phyloP scores from a whole-genome alignment of 2,329 filamentous ascomycete genomes.

The Sporothrix sp. region DNA sequence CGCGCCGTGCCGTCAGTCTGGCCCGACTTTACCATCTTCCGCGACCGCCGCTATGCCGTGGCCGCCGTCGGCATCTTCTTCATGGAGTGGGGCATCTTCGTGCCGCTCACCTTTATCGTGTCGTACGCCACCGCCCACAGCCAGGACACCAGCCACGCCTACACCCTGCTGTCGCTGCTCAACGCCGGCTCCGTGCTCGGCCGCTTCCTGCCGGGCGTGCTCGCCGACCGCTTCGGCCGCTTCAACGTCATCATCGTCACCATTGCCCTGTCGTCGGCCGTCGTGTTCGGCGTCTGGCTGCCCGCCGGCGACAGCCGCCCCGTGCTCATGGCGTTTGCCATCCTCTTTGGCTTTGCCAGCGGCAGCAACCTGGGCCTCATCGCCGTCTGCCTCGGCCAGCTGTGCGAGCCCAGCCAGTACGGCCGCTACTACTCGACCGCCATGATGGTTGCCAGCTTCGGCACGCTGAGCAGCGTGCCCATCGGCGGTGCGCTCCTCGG shows the following conservation, averaged over 20 bases:
- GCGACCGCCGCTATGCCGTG: conserved; percentile 48
- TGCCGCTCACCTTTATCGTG: conserved; percentile 68
- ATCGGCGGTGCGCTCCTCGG: conserved; percentile 33
- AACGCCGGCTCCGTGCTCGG: conserved; percentile 72
- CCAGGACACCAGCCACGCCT: conserved; percentile 51
- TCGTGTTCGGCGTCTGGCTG: conserved; percentile 61
- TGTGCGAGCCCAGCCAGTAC: conserved; percentile 64
- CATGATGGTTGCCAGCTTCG: conserved; percentile 69
- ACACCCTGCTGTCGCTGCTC: conserved; percentile 69
- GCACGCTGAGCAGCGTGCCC: conserved; percentile 42
- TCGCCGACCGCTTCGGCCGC: conserved; percentile 66
- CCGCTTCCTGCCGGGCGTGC: conserved; percentile 62
- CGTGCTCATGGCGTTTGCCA: conserved; percentile 55
- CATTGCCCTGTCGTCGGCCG: conserved; percentile 44
- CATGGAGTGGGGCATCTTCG: conserved; percentile 60
- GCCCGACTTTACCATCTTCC: conserved; percentile 54
- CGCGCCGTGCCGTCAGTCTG: conserved; percentile 26
- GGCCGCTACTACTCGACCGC: conserved; percentile 61
- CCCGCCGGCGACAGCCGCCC: conserved; percentile 43
- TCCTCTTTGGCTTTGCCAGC: conserved; percentile 69
- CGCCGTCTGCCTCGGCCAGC: conserved; percentile 72
- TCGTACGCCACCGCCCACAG: conserved; percentile 57
- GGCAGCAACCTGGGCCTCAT: conserved; percentile 71
- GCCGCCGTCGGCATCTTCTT: conserved; percentile 57
- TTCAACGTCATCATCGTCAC: conserved; percentile 73